Conservation (phyloP, 73 alveolate genomes). For the Effrenium voratum region DNA sequence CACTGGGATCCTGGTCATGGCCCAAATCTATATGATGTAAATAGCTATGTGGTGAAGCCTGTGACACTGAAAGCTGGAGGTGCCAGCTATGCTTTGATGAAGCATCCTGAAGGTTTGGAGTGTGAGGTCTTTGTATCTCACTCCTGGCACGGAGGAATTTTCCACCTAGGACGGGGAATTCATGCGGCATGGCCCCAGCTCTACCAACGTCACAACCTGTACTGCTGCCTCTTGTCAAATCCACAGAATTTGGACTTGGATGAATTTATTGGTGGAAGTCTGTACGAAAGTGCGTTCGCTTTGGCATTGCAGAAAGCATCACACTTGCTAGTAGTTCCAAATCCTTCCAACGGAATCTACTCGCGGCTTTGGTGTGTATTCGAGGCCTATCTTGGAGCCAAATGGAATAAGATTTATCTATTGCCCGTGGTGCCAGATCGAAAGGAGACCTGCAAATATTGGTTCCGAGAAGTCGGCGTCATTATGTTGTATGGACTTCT, state of each 20-base stretch:
- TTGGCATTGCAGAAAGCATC: too few relatives aligned
- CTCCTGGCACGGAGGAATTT: constrained; percentile 34
- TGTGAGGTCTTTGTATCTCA: constrained; percentile 45
- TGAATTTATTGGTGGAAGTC: constrained; percentile 52
- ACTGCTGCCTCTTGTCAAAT: constrained; percentile 35
- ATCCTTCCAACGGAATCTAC: constrained; percentile 15
- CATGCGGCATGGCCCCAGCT: constrained; percentile 58
- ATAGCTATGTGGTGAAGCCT: constrained; percentile 12
- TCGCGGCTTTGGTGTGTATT: constrained; percentile 58
- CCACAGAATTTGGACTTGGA: constrained; percentile 44
- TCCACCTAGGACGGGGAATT: not conserved
- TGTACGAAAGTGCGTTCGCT: too few relatives aligned
- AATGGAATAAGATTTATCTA: constrained; percentile 43
- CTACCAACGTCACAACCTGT: constrained; percentile 4
- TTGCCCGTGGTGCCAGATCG: constrained; percentile 37
- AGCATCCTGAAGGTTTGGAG: constrained; percentile 26
- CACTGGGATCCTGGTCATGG: not conserved
- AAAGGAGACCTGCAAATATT: constrained; percentile 13
- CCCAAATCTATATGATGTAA: not conserved
- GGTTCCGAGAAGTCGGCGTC: constrained; percentile 29
- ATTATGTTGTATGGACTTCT: not conserved
- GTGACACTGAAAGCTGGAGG: constrained; percentile 55
- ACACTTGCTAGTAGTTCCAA: constrained; percentile 38
- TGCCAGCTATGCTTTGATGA: constrained; percentile 21
- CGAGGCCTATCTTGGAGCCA: constrained; percentile 57